phyloP scores from a whole-genome alignment of 192 early-diverging fungal genomes.

The Coemansia sp. region DNA sequence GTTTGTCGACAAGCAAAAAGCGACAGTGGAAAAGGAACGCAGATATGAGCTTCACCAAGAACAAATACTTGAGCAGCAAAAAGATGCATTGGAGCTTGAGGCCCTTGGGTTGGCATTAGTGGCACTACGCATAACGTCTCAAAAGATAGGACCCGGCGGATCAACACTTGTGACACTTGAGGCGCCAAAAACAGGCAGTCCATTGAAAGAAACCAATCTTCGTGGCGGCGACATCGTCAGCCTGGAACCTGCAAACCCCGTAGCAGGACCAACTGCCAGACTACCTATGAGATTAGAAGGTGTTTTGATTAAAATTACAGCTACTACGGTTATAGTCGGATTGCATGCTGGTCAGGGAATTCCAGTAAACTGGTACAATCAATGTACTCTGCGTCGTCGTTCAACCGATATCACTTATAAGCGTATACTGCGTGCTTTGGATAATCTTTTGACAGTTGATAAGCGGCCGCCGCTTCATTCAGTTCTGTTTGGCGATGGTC shows the following conservation, averaged over 20 bases:
- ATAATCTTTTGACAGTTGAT: slow-evolving; percentile 10
- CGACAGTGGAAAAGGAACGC: slow-evolving; percentile 60
- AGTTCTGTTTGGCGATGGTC: slow-evolving; percentile 52
- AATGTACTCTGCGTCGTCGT: slow-evolving; percentile 61
- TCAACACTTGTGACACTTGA: slow-evolving; percentile 67
- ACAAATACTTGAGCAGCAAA: slow-evolving; percentile 31
- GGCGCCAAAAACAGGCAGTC: slow-evolving; percentile 54
- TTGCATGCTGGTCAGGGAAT: slow-evolving; percentile 59
- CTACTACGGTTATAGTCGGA: slow-evolving; percentile 64
- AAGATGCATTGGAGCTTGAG: slow-evolving; percentile 63
- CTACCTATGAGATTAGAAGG: slow-evolving; percentile 28
- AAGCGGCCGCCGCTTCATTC: slow-evolving; percentile 43
- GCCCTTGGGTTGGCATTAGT: slow-evolving; percentile 65
- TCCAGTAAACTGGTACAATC: slow-evolving; percentile 63
- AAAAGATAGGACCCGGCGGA: slow-evolving; percentile 71
- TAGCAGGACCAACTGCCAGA: neutral
- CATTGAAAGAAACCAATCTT: slow-evolving; percentile 61
- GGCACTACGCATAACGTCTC: slow-evolving; percentile 60
- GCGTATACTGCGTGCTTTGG: slow-evolving; percentile 47
- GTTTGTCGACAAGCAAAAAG: slow-evolving; percentile 35
- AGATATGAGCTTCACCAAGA: slow-evolving; percentile 44
- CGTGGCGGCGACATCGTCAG: slow-evolving; percentile 33
- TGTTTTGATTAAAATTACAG: slow-evolving; percentile 61
- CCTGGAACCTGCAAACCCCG: neutral
- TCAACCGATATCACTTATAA: slow-evolving; percentile 52